phyloP scores from a whole-genome alignment of 2,329 filamentous ascomycete genomes.

The Chaetomiaceae sp. region DNA sequence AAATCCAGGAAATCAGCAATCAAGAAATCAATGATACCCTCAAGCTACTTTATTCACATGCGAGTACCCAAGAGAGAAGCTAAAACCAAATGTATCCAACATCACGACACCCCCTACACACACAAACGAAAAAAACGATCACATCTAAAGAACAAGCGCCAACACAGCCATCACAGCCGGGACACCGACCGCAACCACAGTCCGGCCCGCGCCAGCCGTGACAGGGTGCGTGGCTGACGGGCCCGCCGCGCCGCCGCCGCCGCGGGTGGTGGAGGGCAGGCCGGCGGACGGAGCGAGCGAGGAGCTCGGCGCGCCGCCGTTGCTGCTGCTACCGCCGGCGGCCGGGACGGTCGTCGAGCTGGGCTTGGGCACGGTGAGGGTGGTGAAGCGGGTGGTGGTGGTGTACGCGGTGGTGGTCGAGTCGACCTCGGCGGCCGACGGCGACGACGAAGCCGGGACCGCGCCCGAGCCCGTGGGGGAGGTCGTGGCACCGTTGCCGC shows the following conservation, averaged over 20 bases:
- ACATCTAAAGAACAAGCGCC: conserved; percentile 13
- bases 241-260: not conserved
- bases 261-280: conserved; percentile 2
- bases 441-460: not conserved
- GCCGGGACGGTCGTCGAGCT: not conserved
- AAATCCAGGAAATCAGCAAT: too few species aligned
- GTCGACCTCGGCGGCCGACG: not conserved
- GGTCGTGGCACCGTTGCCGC: too few species aligned
- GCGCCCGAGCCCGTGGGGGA: not conserved
- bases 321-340: not conserved
- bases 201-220: conserved; percentile 22
- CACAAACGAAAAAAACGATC: conserved; percentile 11
- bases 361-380: conserved; percentile 20
- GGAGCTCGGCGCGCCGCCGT: not conserved
- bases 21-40: too few species aligned
- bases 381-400: conserved; percentile 19
- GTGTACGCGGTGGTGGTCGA: conserved; percentile 10
- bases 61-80: too few species aligned
- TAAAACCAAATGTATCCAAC: not conserved
- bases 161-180: conserved; percentile 16
- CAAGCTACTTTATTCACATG: too few species aligned
- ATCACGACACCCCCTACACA: too few species aligned
- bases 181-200: conserved; percentile 17
- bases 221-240: conserved; percentile 12
- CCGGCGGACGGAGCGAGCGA: conserved; percentile 5